phyloP scores from a whole-genome alignment of 1,284 basidiomycete species.

The Ceratobasidium sp. region DNA sequence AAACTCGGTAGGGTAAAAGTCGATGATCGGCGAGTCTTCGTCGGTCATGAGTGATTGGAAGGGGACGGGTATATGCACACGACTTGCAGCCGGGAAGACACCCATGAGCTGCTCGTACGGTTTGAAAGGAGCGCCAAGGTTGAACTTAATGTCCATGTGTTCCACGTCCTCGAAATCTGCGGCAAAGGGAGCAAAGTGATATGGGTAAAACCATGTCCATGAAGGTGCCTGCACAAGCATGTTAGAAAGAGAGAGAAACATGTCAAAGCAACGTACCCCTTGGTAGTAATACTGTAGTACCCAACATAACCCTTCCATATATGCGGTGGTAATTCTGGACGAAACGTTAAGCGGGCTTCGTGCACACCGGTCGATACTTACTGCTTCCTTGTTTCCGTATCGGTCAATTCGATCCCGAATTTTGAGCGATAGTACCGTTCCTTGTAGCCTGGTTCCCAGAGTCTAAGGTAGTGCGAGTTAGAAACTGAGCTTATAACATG shows the following conservation, averaged over 20 bases:
- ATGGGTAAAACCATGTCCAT: conserved; percentile 99
- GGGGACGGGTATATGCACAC: conserved; percentile 85
- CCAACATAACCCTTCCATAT: conserved; percentile 97
- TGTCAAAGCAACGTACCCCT: conserved; percentile 71
- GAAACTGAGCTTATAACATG: conserved; percentile 31
- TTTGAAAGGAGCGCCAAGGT: conserved; percentile 88
- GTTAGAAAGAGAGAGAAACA: conserved; percentile 10
- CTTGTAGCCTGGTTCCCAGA: conserved; percentile 96
- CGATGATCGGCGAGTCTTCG: conserved; percentile 90
- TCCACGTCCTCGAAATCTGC: conserved; percentile 90
- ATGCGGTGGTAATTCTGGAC: conserved; percentile 80
- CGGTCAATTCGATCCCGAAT: conserved; percentile 82
- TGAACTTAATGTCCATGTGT: conserved; percentile 83
- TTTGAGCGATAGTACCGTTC: conserved; percentile 97
- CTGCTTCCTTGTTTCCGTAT: conserved; percentile 81
- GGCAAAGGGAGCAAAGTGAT: conserved; percentile 98
- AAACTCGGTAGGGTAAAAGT: conserved; percentile 95
- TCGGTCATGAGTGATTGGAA: conserved; percentile 94
- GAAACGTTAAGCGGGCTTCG: conserved; percentile 29
- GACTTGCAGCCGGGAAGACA: conserved; percentile 95
- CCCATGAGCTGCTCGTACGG: conserved; percentile 99
- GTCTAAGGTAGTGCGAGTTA: conserved; percentile 61
- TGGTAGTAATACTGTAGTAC: conserved; percentile 99
- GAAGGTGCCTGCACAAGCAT: conserved; percentile 78
- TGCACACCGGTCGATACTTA: conserved; percentile 59